Percentiles rank a stretch among this genome's conserved stretches.
Evolutionary conservation across 352 stramenopile species (phyloP).

Genomic region (Phytophthora chlamydospora): DNA sequence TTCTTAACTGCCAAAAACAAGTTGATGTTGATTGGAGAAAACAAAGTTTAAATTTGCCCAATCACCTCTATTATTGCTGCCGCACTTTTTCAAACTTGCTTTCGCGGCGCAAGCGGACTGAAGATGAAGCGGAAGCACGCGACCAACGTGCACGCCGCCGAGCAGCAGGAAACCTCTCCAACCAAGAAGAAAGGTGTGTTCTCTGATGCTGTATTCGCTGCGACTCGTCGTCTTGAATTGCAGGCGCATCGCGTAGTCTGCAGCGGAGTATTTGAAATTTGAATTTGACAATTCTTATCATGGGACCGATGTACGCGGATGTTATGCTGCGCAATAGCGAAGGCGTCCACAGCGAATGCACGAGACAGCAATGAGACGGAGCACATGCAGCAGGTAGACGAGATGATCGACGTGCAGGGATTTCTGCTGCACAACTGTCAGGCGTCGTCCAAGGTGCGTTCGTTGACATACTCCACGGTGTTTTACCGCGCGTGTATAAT

Average conservation of each 20-base stretch:
- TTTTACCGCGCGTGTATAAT: constrained; percentile 4
- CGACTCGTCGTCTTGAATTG: background rate
- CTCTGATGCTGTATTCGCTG: background rate
- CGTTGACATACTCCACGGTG: background rate
- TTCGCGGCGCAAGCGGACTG: background rate
- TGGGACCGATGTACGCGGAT: background rate
- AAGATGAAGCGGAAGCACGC: constrained; percentile 61
- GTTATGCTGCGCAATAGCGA: constrained; percentile 10
- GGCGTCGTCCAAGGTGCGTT: constrained; percentile 44
- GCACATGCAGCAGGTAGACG: constrained; percentile 13
- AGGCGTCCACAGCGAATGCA: background rate
- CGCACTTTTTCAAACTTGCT: constrained; percentile 31
- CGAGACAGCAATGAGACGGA: constrained; percentile 1
- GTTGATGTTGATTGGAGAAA: constrained; percentile 19
- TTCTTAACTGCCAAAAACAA: constrained; percentile 3
- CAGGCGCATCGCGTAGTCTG: background rate
- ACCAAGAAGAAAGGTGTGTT: constrained; percentile 29
- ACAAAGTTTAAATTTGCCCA: background rate
- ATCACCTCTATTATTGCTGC: background rate
- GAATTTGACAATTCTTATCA: background rate
- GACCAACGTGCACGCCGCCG: background rate
- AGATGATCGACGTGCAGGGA: constrained; percentile 49
- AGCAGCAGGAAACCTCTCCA: constrained; percentile 3
- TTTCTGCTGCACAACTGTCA: constrained; percentile 57
- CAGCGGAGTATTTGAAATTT: constrained; percentile 22